phyloP scores from a whole-genome alignment of 2,329 filamentous ascomycete genomes.

The Colletotrichum musicola region DNA sequence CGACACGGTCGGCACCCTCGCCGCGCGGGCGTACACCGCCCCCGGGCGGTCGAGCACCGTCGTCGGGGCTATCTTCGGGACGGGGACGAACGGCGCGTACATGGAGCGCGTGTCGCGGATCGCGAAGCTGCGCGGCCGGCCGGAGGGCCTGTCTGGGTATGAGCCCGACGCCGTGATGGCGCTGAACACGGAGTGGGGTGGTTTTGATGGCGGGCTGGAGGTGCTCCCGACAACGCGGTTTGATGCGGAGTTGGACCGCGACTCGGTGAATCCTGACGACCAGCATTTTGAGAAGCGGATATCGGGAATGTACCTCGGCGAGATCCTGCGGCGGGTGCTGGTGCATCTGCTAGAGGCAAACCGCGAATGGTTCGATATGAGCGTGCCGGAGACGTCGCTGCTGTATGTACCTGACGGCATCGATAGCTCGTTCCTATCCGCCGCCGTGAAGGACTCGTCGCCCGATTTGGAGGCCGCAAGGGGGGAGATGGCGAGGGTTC shows the following conservation, averaged over 20 bases:
- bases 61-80: constrained; percentile 84
- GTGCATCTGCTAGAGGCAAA: constrained; percentile 53
- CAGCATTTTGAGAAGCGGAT: constrained; percentile 88
- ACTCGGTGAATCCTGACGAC: constrained; percentile 78
- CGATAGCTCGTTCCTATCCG: constrained; percentile 76
- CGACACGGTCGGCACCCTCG: constrained; percentile 83
- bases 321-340: constrained; percentile 77
- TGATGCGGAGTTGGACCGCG: constrained; percentile 74
- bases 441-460: constrained; percentile 70
- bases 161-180: constrained; percentile 70
- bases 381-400: constrained; percentile 36
- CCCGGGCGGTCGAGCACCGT: constrained; percentile 77
- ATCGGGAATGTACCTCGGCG: constrained; percentile 85
- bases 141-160: background rate
- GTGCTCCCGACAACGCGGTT: constrained; percentile 79
- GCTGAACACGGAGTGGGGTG: constrained; percentile 86
- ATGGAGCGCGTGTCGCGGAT: constrained; percentile 78
- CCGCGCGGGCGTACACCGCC: constrained; percentile 84
- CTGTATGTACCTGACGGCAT: constrained; percentile 75
- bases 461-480: constrained; percentile 65
- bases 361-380: constrained; percentile 24
- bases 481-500: constrained; percentile 42
- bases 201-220: constrained; percentile 78
- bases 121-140: constrained; percentile 61
- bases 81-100: constrained; percentile 81